Evolutionary conservation across 176 grass and related monocot genomes (phyloP), one percentile per base, ranked within the genome.

Genomic region (Eragrostis curvula): DNA sequence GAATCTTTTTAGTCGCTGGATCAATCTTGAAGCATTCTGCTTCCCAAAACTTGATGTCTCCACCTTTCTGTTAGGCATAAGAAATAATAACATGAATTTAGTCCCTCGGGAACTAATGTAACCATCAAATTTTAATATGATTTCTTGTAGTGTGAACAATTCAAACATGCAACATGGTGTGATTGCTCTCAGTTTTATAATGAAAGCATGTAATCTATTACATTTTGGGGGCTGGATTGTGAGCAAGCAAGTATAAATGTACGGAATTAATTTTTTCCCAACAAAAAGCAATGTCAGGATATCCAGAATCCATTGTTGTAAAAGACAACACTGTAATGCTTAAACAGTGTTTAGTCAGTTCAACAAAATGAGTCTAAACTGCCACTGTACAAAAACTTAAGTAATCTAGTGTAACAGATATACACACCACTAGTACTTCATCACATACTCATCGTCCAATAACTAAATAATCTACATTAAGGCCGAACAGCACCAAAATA

Each of bases 21-120:
- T 97, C 92, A 59, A 97, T 84, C 84, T 94, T 97, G 86, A 92
- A 92, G 81, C 95, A 97, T 51, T 97, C 95, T 76, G 92, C 92
- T 86, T 97, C 95, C 88, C 92, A 97, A 68, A 94, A 97, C 68
- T 92, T 97, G 51, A 97, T 81, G 44, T 82, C 79, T 86, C 94
- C 91, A 85, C 87, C 90, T 92, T 97, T 97, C 95, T 97, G 85
- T 10, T 20, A 87, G 43, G 49, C 20, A 87, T 53, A 61, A 82
- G 1, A 1, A 58, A 70, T 10, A 85, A 51, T 14, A 82, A 29
- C 0, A 70, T 2, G 1, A 46, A 69, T 25, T 16, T 45, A 85
- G 29, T 47, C 32, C 59, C 44, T n/a, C 12, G 18, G 69, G 60
- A 69, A 82, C 17, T 61, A 9, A 68, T 68, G 27, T 68, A 78